Evolutionary conservation across 208 protist genomes (phyloP).

Genomic region (Crithidia brevicula): DNA sequence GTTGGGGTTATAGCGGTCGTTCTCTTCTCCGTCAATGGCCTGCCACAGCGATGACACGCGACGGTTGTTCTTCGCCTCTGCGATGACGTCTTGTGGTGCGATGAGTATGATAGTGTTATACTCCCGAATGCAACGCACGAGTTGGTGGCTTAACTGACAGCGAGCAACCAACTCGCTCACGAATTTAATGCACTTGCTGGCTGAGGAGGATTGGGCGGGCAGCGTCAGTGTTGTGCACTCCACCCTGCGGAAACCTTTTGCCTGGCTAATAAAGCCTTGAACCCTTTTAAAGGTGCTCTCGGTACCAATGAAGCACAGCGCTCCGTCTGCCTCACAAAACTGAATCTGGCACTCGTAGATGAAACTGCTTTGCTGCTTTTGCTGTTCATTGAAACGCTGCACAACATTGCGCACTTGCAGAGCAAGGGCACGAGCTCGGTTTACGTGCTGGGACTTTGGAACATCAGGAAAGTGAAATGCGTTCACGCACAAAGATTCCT

Average conservation of each 20-base stretch:
- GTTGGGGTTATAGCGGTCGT: constrained; percentile 1
- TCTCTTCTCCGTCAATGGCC: constrained; percentile 12
- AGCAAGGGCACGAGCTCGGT: constrained; percentile 6
- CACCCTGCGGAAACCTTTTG: background rate
- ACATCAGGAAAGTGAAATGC: background rate
- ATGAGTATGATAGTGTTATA: constrained; percentile 4
- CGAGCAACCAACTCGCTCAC: background rate
- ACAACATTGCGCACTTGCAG: background rate
- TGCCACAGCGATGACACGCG: background rate
- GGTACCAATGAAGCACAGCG: constrained; percentile 6
- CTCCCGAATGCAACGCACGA: background rate
- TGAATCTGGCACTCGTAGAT: constrained; percentile 14
- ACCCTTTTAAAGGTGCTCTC: background rate
- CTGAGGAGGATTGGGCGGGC: background rate
- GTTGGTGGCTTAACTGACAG: background rate
- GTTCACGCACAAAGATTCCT: background rate
- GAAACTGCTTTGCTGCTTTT: background rate
- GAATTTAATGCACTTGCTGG: background rate
- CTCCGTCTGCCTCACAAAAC: background rate
- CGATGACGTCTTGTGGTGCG: background rate
- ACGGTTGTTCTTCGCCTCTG: background rate
- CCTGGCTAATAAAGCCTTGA: background rate
- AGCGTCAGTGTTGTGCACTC: constrained; percentile 10
- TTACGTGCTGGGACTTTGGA: background rate
- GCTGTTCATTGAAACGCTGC: background rate